phyloP scores from a whole-genome alignment of 1,139 yeast species.

The Yamadazyma diddensiae region DNA sequence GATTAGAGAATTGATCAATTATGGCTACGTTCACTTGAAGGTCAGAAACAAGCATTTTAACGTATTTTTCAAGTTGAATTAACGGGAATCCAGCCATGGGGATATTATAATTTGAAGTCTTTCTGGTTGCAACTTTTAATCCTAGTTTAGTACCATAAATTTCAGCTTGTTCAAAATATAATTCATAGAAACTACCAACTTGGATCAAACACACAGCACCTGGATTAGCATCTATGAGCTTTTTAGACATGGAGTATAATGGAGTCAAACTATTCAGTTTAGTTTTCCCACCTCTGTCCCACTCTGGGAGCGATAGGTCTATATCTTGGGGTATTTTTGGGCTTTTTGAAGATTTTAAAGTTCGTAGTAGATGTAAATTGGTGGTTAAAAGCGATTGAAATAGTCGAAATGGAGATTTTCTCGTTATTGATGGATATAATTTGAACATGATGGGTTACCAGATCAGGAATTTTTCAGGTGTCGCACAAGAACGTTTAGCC shows the following conservation, averaged over 20 bases:
- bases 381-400: too few relatives aligned
- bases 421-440: too few relatives aligned
- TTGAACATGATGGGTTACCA: too few relatives aligned
- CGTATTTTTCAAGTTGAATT: conserved; percentile 66
- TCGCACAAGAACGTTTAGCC: too few relatives aligned
- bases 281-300: conserved; percentile 45
- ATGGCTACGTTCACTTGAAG: conserved; percentile 71
- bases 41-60: conserved; percentile 69
- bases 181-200: conserved; percentile 86
- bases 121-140: conserved; percentile 42
- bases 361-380: too few relatives aligned
- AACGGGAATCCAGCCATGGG: conserved; percentile 94
- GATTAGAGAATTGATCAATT: conserved; percentile 59
- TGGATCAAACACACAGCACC: conserved; percentile 80
- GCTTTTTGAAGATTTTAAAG: too few relatives aligned
- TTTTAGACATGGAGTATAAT: conserved; percentile 32
- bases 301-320: conserved; percentile 17
- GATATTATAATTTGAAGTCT: conserved; percentile 46
- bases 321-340: too few relatives aligned
- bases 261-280: conserved; percentile 32
- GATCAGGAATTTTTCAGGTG: too few relatives aligned
- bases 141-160: conserved; percentile 70
- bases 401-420: too few relatives aligned
- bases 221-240: conserved; percentile 39
- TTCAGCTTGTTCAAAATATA: conserved; percentile 86